Conservation (phyloP, 257 asterid genomes). For the Marsdenia floribunda region DNA sequence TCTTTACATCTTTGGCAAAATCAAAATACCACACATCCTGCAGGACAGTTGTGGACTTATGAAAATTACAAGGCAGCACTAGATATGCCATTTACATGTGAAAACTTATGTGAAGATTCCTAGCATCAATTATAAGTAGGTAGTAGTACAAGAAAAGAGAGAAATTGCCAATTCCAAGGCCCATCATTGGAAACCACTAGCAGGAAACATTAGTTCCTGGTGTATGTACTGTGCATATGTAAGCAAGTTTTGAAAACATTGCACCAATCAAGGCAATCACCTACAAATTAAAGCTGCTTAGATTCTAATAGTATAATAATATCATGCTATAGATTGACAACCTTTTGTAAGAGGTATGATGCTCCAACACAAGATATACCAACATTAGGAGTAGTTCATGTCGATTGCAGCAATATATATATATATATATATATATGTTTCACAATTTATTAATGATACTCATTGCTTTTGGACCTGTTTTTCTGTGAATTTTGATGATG, state of each 20-base stretch:
- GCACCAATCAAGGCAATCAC: not conserved
- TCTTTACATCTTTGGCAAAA: not conserved
- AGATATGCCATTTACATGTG: not conserved
- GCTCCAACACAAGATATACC: not conserved
- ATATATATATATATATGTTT: not conserved
- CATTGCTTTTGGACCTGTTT: constrained; percentile 66
- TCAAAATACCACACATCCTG: not conserved
- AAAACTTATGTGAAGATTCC: not conserved
- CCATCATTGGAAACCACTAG: not conserved
- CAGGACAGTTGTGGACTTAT: not conserved
- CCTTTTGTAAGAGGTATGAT: not conserved
- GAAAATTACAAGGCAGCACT: not conserved
- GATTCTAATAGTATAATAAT: not conserved
- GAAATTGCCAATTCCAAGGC: not conserved
- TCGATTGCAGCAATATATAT: not conserved
- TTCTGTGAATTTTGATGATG: constrained; percentile 47
- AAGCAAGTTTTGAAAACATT: not conserved
- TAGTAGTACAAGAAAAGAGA: not conserved
- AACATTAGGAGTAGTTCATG: not conserved
- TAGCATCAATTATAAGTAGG: not conserved
- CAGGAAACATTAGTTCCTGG: not conserved
- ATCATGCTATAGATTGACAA: not conserved
- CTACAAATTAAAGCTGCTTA: not conserved
- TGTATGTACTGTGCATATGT: not conserved
- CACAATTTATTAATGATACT: constrained; percentile 22